These are phyloP conservation scores for Candida tammaniensis DNA, from an alignment of 805 yeast genomes.

Conservation along the genomic window DNA sequence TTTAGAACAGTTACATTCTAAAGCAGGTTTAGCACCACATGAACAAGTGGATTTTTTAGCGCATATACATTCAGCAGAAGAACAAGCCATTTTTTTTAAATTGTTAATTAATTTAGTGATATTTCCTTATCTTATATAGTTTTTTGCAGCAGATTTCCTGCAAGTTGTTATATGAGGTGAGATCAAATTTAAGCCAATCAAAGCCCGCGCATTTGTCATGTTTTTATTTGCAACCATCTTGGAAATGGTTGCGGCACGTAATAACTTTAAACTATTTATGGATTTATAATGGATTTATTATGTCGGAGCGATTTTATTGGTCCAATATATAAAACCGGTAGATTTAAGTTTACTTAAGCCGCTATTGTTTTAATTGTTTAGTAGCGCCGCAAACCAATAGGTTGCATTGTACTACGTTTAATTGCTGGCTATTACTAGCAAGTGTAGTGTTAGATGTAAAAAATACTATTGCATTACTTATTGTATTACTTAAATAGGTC, in stretches of 20 bases:
- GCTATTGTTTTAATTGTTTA: no score
- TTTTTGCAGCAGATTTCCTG: neutral
- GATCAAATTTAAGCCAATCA: slow-evolving; percentile 11
- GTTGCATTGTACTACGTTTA: no score
- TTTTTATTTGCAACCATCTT: slow-evolving; percentile 3
- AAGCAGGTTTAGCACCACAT: slow-evolving; percentile 59
- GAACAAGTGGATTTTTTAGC: slow-evolving; percentile 64
- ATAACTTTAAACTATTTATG: no score
- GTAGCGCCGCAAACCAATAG: no score
- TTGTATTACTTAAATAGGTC: no score
- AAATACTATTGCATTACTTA: no score
- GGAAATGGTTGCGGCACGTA: slow-evolving; percentile 3
- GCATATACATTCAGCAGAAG: slow-evolving; percentile 51
- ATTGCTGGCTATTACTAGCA: no score
- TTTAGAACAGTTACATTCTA: slow-evolving; percentile 52
- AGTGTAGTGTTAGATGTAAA: no score
- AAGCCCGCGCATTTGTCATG: slow-evolving; percentile 12
- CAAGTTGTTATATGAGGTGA: neutral
- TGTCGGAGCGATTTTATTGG: no score
- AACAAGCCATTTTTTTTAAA: slow-evolving; percentile 24
- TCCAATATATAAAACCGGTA: no score
- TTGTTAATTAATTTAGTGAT: neutral
- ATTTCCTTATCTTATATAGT: slow-evolving; percentile 1
- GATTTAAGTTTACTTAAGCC: no score
- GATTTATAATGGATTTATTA: no score